Evolutionary conservation across 495 filamentous ascomycete genomes (phyloP), one percentile per base, ranked within the genome.

Genomic region (Penicillium samsonianum): DNA sequence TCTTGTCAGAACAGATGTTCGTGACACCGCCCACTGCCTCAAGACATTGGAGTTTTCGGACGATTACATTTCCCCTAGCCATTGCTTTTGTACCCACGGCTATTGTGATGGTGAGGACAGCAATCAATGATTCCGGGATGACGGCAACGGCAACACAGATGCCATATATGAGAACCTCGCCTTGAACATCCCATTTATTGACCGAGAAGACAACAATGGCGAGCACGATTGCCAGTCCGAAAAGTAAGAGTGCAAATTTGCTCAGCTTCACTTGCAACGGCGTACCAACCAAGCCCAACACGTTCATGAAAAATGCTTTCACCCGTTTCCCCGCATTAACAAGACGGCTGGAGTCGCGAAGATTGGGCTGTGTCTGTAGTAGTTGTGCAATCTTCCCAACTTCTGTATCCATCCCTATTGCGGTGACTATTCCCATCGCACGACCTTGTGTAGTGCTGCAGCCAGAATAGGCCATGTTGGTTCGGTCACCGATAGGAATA

Each of bases 1-100:
- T 94, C 67, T 94, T 94, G 70, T 94, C 90, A 9, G 89, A 92
- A 69, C 90, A 94, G 61, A 94, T 93, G 63, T 92, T 92, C 52
- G 89, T 92, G 35, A 93, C 87, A 37, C 89, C 90, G 12, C 90
- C 90, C 14, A 94, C 83, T 2, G 90, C 90, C 68, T 94, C 90
- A 0, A 94, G 80, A 9, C 90, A 89, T 50, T 87, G 87, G 22
- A 92, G 76, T 60, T 90, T 84, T n/a, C 90, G 86, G 23, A 92
- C 84, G 44, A 93, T 85, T 9, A 93, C 90, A 55, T 90, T 88
- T 5, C 85, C 79, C 64, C 84, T 86, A 1, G 85, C 78, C 90
- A 94, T 93, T 17, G 82, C 80, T 64, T 88, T 88, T 11, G 84
- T 86, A 20, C 86, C 87, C 16, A 87, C 81, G 10, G 87, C 83